These are phyloP conservation scores for Eremomyces bilateralis DNA, from an alignment of 495 filamentous ascomycete species.

Conservation along the genomic window DNA sequence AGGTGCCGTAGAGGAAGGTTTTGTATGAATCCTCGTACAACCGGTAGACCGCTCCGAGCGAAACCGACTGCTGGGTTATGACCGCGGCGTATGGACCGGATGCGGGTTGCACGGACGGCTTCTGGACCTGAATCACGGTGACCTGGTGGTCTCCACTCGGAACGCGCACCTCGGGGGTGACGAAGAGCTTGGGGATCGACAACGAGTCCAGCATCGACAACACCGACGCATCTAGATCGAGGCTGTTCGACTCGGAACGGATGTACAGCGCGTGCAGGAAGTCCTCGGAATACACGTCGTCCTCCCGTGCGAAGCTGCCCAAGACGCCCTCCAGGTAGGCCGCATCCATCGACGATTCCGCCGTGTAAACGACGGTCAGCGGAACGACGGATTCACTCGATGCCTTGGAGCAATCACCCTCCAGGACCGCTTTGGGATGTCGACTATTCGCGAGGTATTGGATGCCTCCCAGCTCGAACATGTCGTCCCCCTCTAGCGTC, in stretches of 20 bases:
- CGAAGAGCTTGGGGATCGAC: background rate
- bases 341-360: background rate
- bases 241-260: constrained; percentile 8
- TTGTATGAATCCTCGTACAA: constrained; percentile 11
- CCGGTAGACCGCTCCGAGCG: constrained; percentile 10
- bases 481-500: constrained; percentile 2
- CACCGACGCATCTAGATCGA: constrained; percentile 9
- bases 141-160: constrained; percentile 1
- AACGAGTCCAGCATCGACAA: constrained; percentile 4
- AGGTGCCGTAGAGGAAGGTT: constrained; percentile 12
- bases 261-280: constrained; percentile 18
- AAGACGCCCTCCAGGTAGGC: background rate
- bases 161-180: constrained; percentile 3
- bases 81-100: constrained; percentile 10
- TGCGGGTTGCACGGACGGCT: background rate
- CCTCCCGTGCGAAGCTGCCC: background rate
- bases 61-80: constrained; percentile 3
- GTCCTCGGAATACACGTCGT: constrained; percentile 10
- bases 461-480: constrained; percentile 12
- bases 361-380: constrained; percentile 9
- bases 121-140: background rate
- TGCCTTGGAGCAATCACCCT: background rate
- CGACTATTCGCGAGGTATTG: constrained; percentile 12
- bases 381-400: constrained; percentile 2
- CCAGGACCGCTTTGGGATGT: constrained; percentile 9